Base-by-base conservation (phyloP, 2,329 filamentous ascomycete species). In the Colletotrichum sp. region DNA sequence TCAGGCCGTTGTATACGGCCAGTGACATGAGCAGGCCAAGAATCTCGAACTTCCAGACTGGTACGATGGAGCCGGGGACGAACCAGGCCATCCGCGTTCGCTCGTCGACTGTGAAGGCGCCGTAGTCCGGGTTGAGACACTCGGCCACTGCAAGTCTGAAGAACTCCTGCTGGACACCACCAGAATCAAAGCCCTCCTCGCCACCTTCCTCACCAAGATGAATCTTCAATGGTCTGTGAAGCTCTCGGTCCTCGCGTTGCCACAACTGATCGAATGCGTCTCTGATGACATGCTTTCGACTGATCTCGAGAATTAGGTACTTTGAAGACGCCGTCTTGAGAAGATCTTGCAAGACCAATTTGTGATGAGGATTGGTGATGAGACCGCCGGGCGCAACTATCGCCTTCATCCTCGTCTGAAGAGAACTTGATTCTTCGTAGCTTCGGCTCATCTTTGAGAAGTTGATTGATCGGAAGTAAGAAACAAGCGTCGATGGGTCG, bases 91-190 rank as follows among this genome's bases (percentile, higher is more conserved):
- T 94, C 36, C 92, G 91, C 1, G 94, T 97, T 71, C 92, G 88
- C 1, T 91, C 85, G 79, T 98, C 96, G 36, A 95, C 90, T 0
- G 93, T 94, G 82, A 98, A 98, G 70, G 94, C 92, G 2, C 94
- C 96, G 80, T 94, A 95, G 59, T 93, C 90, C 6, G 95, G 94
- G 79, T 95, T 90, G 61, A 98, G 89, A 5, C 94, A 94, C 81
- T 98, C 93, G 1, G 92, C 91, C 79, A 98, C 93, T 22, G 95
- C 92, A 32, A 98, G 86, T 19, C 95, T 92, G 86, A 99, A 98
- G 82, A 98, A 98, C 78, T 99, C 97, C 82, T 98, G 96, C 80
- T 98, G 96, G 2, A 99, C 96, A 77, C 97, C 97, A 59, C 97
- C 97, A 65, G 96, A 95, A 83, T 99, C 97, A 39, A 98, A 92